phyloP scores from a whole-genome alignment of 257 asterid species.

The Linaria vulgaris region DNA sequence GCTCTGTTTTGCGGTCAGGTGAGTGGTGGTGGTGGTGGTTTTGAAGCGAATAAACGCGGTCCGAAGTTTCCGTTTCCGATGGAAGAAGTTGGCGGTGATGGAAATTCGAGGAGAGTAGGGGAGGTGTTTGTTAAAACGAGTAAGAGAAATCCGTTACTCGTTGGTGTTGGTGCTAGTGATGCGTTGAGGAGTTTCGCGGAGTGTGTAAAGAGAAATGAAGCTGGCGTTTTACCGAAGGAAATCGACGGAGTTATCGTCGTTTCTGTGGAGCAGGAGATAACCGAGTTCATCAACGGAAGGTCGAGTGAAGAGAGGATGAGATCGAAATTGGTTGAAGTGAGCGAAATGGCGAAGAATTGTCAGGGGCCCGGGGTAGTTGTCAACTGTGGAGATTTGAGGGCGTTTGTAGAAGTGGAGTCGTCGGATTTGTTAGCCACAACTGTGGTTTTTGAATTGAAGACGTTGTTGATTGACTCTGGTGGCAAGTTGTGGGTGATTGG shows the following conservation, averaged over 20 bases:
- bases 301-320: conserved; percentile 47
- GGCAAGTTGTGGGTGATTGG: conserved; percentile 79
- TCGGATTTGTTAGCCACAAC: conserved; percentile 38
- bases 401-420: conserved; percentile 47
- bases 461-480: conserved; percentile 41
- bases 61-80: conserved; percentile 53
- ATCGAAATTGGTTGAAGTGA: conserved; percentile 54
- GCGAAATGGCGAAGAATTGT: conserved; percentile 36
- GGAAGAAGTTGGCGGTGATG: conserved; percentile 51
- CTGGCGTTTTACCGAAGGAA: conserved; percentile 51
- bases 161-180: conserved; percentile 66
- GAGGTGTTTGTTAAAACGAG: conserved; percentile 46
- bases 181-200: conserved; percentile 52
- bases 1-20: conserved; percentile 45
- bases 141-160: conserved; percentile 64
- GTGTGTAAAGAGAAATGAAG: conserved; percentile 45
- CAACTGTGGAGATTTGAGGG: conserved; percentile 69
- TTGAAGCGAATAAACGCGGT: conserved; percentile 43
- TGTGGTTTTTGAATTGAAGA: conserved; percentile 52
- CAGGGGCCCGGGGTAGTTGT: conserved; percentile 54
- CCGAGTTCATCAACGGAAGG: conserved; percentile 15
- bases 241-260: conserved; percentile 50
- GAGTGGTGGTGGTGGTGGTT: conserved; percentile 51
- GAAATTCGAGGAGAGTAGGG: conserved; percentile 59
- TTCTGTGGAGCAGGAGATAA: conserved; percentile 52